phyloP scores from a whole-genome alignment of 805 yeast genomes.

The Barnettozyma populi region DNA sequence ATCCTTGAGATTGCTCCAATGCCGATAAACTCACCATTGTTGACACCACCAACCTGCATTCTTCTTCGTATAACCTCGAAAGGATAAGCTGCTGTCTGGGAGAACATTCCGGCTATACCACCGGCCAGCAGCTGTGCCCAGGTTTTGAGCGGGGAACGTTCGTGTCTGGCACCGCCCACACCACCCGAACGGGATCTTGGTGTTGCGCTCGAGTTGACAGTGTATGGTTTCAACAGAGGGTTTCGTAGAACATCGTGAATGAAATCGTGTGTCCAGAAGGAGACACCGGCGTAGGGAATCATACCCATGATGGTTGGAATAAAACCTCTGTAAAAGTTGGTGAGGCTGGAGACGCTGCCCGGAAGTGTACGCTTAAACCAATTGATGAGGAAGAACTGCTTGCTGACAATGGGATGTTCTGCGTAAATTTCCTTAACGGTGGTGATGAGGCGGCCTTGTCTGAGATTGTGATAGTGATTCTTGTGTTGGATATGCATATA shows the following conservation, averaged over 20 bases:
- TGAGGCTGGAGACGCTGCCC: conserved; percentile 13
- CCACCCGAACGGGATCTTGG: conserved; percentile 10
- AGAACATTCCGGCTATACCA: conserved; percentile 90
- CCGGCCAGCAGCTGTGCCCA: conserved; percentile 96
- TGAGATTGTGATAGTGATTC: conserved; percentile 18
- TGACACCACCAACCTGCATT: conserved; percentile 89
- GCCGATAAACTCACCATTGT: conserved; percentile 49
- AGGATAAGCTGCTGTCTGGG: conserved; percentile 96
- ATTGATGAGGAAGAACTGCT: conserved; percentile 18
- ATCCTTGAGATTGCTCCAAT: conserved; percentile 49
- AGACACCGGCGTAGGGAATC: conserved; percentile 97
- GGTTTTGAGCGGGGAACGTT: conserved; percentile 64
- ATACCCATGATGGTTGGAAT: conserved; percentile 91
- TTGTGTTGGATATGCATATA: conserved; percentile 18
- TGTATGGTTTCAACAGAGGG: conserved; percentile 45
- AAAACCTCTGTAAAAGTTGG: conserved; percentile 89
- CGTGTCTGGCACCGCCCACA: conserved; percentile 11
- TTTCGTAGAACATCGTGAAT: conserved; percentile 82
- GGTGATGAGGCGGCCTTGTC: conserved; percentile 28
- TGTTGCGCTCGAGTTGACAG: conserved; percentile 33
- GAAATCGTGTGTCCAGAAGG: conserved; percentile 89
- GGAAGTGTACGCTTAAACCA: conserved; percentile 20
- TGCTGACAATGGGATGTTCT: conserved; percentile 21
- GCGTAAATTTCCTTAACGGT: conserved; percentile 23
- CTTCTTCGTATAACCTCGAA: conserved; percentile 92